These are phyloP conservation scores for Cordyceps farinosa DNA, from an alignment of 2,329 filamentous ascomycete genomes.

Conservation along the genomic window DNA sequence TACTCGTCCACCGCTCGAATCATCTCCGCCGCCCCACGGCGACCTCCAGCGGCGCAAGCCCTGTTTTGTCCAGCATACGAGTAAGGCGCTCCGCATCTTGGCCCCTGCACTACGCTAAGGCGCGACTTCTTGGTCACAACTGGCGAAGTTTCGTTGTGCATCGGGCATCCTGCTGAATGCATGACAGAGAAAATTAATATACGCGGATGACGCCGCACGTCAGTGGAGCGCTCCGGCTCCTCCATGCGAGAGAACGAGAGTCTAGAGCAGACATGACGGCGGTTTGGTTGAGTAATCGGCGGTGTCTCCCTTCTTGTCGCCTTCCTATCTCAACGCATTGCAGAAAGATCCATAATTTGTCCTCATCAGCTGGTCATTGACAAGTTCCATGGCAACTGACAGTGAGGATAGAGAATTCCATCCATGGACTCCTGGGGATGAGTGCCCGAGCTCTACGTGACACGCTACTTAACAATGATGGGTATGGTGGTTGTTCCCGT, in stretches of 20 bases:
- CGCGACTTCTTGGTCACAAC: neutral
- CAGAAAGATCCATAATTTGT: neutral
- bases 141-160: neutral
- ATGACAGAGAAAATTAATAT: neutral
- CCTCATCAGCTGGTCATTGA: neutral
- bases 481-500: neutral
- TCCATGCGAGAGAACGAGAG: neutral
- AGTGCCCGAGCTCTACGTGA: too few relatives aligned
- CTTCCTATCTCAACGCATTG: slow-evolving; percentile 4
- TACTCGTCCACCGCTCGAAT: neutral
- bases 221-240: neutral
- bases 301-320: neutral
- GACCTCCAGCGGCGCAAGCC: neutral
- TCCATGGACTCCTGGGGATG: too few relatives aligned
- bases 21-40: slow-evolving; percentile 10
- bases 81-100: neutral
- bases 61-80: neutral
- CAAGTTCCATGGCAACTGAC: too few relatives aligned
- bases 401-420: too few relatives aligned
- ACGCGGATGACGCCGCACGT: neutral
- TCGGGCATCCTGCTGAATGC: neutral
- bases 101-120: neutral
- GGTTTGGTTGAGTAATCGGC: neutral
- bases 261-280: neutral
- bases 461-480: neutral